phyloP scores from a whole-genome alignment of 2,329 filamentous ascomycete species.

The Colletotrichum destructivum region DNA sequence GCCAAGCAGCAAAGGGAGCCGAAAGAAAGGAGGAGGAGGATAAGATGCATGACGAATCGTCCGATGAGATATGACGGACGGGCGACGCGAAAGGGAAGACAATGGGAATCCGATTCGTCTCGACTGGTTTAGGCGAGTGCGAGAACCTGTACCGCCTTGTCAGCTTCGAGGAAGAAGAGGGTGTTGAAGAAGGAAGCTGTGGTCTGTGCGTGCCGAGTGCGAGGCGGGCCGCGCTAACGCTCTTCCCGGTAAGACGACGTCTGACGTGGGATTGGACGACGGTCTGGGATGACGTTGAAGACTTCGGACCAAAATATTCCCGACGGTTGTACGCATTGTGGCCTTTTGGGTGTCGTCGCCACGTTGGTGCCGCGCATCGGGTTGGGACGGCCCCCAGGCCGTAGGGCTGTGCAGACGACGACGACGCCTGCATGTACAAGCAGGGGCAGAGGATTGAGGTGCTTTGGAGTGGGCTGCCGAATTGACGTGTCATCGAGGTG shows the following conservation, averaged over 20 bases:
- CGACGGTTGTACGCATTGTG: neutral
- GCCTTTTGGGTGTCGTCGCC: neutral
- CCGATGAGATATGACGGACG: neutral
- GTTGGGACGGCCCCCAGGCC: neutral
- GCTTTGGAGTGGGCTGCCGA: neutral
- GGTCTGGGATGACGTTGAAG: neutral
- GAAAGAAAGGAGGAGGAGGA: neutral
- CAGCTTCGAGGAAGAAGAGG: neutral
- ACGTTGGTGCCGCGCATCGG: neutral
- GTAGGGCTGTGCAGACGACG: neutral
- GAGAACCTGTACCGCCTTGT: conserved; percentile 21
- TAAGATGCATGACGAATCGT: neutral
- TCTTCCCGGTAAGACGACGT: neutral
- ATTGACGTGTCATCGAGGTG: conserved; percentile 9
- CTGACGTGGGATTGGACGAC: neutral
- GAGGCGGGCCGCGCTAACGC: conserved; percentile 17
- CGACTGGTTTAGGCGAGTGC: conserved; percentile 37
- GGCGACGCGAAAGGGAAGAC: neutral
- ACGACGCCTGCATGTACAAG: neutral
- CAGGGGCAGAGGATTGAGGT: neutral
- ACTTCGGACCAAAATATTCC: neutral
- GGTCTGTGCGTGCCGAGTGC: conserved; percentile 39
- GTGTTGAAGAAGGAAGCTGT: conserved; percentile 3
- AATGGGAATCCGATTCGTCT: conserved; percentile 12
- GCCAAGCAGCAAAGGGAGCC: neutral